Percentiles rank a stretch among this genome's conserved stretches.
Evolutionary conservation across 2,329 filamentous ascomycete genomes (phyloP).

Genomic region (Biscogniauxia mediterranea): DNA sequence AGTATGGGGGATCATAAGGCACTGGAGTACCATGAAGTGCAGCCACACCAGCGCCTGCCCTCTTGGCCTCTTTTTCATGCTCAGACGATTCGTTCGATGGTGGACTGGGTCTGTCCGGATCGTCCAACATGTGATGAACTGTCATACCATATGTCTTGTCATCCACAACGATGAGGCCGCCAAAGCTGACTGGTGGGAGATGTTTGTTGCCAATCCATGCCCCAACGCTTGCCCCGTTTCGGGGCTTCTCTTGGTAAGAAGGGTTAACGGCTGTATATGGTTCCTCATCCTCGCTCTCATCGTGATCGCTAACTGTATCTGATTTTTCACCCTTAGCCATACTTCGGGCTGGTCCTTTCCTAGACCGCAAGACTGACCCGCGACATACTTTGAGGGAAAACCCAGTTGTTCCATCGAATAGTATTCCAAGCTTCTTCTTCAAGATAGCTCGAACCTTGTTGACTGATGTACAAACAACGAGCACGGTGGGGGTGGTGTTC

Average conservation of each 20-base stretch:
- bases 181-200: conserved; percentile 86
- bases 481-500: conserved; percentile 67
- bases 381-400: conserved; percentile 71
- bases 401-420: conserved; percentile 62
- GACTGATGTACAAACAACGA: conserved; percentile 75
- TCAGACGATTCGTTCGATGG: conserved; percentile 6
- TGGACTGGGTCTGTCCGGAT: conserved; percentile 45
- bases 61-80: conserved; percentile 12
- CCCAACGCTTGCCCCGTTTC: conserved; percentile 89
- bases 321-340: conserved; percentile 34
- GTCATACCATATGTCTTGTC: conserved; percentile 88
- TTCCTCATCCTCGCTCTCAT: conserved; percentile 35
- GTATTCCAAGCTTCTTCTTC: conserved; percentile 62
- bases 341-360: conserved; percentile 41
- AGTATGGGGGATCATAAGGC: conserved; percentile 16
- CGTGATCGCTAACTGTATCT: conserved; percentile 35
- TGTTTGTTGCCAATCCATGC: conserved; percentile 84
- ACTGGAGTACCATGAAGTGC: conserved; percentile 26
- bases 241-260: conserved; percentile 73
- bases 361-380: conserved; percentile 64
- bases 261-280: conserved; percentile 58
- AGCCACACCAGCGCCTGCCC: conserved; percentile 17
- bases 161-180: conserved; percentile 82
- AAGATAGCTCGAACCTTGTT: conserved; percentile 69
- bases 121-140: conserved; percentile 93